Evolutionary conservation across 345 rosid species (phyloP).

Genomic region (Orychophragmus violaceus): DNA sequence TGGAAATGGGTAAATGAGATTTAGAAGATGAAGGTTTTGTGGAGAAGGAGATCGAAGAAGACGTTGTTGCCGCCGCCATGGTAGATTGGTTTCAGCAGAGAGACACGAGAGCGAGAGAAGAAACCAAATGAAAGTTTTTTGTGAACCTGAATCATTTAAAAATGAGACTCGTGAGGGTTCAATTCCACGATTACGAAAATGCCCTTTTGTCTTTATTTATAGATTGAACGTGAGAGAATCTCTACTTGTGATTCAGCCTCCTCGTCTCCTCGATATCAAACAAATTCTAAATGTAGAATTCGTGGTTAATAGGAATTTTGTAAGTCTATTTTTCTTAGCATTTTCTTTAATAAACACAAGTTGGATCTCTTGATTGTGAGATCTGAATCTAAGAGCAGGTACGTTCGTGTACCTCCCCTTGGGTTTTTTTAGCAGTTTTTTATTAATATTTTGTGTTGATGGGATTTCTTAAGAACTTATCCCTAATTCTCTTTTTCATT

Average conservation of each 20-base stretch:
- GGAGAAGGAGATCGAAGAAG: constrained; percentile 28
- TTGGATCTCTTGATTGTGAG: neutral
- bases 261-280: neutral
- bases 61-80: constrained; percentile 26
- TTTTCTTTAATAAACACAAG: neutral
- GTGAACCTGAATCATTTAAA: constrained; percentile 4
- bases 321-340: neutral
- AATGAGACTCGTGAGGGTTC: constrained; percentile 2
- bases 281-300: neutral
- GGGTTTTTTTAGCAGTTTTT: no score
- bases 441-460: no score
- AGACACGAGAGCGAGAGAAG: neutral
- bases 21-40: constrained; percentile 21
- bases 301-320: neutral
- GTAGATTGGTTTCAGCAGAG: no score
- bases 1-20: constrained; percentile 24
- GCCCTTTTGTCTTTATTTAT: neutral
- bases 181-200: neutral
- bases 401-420: no score
- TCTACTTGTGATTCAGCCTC: neutral
- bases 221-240: neutral
- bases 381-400: neutral
- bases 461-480: no score
- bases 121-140: neutral
- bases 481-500: no score